Conservation (phyloP, 768 basidiomycete genomes). For the Amanita pallidorosea region DNA sequence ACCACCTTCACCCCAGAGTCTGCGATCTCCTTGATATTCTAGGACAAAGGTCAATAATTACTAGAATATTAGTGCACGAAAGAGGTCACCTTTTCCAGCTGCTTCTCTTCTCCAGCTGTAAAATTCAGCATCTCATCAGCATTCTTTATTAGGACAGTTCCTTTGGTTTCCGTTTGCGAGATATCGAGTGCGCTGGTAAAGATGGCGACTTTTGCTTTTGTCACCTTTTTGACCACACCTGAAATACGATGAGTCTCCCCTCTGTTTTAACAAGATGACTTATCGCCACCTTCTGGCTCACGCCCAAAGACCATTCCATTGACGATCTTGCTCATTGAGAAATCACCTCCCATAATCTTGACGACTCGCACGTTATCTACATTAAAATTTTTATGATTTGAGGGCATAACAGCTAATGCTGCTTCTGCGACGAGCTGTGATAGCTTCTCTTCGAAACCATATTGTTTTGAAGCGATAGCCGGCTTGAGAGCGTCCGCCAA, state of each 20-base stretch:
- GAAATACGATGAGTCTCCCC: background rate
- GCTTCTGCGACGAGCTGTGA: conserved; percentile 86
- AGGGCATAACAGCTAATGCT: conserved; percentile 84
- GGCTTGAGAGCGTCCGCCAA: conserved; percentile 77
- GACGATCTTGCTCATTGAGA: conserved; percentile 80
- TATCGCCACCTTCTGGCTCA: conserved; percentile 74
- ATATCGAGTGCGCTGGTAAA: conserved; percentile 90
- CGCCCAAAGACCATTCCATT: conserved; percentile 97
- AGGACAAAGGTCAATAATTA: background rate
- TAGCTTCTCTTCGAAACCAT: conserved; percentile 81
- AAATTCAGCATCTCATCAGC: conserved; percentile 98
- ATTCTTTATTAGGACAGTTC: conserved; percentile 91
- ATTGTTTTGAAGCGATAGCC: conserved; percentile 95
- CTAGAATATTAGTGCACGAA: background rate
- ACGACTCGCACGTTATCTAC: conserved; percentile 98
- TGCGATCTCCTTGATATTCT: conserved; percentile 97
- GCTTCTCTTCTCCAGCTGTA: conserved; percentile 91
- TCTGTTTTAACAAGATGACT: background rate
- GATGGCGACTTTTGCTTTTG: conserved; percentile 87
- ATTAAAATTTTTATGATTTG: conserved; percentile 86
- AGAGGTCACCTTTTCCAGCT: conserved; percentile 68
- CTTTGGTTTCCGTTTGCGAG: conserved; percentile 97
- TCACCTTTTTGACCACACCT: conserved; percentile 78
- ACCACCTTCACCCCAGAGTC: conserved; percentile 92
- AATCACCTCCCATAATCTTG: conserved; percentile 93